Conservation (phyloP, 345 rosid species). For the Brassica napus region Da-Ae NC_063434.1:25501-26000, state of each 20-base stretch:
- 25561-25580: background rate
- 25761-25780: background rate
- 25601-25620: background rate
- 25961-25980: conserved; percentile 22
- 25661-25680: background rate
- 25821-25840: background rate
- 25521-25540: background rate
- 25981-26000: conserved; percentile 21
- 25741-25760: background rate
- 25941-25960: conserved; percentile 1
- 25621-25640: background rate
- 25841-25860: background rate
- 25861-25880: background rate
- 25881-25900: background rate
- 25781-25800: background rate
- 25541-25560: background rate
- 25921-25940: background rate
- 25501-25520: background rate
- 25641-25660: background rate
- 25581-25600: background rate
- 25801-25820: background rate
- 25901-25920: background rate
- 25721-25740: background rate
- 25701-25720: background rate
- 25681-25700: background rate